phyloP scores from a whole-genome alignment of 129 eudicot species.

The sunflower (Helianthus annuus) region DNA sequence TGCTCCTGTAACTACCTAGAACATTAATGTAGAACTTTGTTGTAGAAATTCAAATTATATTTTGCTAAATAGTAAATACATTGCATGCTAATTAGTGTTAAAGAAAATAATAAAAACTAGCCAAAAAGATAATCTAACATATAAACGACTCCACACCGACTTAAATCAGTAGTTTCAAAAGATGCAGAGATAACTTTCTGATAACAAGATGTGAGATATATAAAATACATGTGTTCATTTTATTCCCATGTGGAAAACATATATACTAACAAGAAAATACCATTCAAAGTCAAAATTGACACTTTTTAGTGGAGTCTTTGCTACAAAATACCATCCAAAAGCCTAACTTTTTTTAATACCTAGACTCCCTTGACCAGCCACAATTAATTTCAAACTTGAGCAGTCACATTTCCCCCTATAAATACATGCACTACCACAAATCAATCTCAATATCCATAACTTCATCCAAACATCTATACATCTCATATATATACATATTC shows the following conservation, averaged over 20 bases:
- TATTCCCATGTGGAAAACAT: not conserved
- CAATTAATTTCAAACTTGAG: not conserved
- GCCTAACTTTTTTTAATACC: constrained; percentile 25
- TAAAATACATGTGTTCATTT: not conserved
- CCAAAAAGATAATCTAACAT: no score
- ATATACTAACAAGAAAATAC: constrained; percentile 3
- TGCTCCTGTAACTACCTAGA: no score
- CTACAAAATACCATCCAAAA: constrained; percentile 36
- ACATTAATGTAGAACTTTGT: no score
- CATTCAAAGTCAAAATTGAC: constrained; percentile 27
- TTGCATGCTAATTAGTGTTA: no score
- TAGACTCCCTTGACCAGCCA: no score
- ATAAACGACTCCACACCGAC: no score
- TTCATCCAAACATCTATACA: constrained; percentile 13
- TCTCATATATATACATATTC: not conserved
- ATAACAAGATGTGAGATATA: not conserved
- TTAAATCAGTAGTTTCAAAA: no score
- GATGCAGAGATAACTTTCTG: not conserved
- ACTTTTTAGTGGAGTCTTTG: constrained; percentile 28
- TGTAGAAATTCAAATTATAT: no score
- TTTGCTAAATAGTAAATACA: no score
- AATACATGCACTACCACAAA: constrained; percentile 13
- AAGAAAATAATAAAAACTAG: no score
- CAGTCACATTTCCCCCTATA: constrained; percentile 21
- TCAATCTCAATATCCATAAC: not conserved